Percentiles rank a stretch among this genome's conserved stretches.
These are phyloP conservation scores for Myrmaecium sp. DNA, from an alignment of 2,329 filamentous ascomycete genomes.

Conservation along the genomic window DNA sequence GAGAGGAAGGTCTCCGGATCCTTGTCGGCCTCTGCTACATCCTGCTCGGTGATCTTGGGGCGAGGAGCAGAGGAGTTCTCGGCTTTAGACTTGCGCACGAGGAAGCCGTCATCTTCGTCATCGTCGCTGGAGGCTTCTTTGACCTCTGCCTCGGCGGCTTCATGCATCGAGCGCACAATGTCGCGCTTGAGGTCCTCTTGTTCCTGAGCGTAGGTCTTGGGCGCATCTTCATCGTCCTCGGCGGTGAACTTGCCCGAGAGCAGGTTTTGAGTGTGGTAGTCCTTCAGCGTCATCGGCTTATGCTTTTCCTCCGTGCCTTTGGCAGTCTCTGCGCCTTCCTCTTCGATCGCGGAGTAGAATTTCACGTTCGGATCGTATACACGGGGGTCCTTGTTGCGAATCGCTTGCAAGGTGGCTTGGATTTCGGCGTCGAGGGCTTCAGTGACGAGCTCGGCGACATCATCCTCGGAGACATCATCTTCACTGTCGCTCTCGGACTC, in stretches of 20 bases:
- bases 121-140: constrained; percentile 27
- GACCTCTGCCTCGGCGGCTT: constrained; percentile 29
- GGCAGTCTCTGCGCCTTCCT: constrained; percentile 22
- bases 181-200: constrained; percentile 67
- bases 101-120: constrained; percentile 52
- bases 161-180: constrained; percentile 67
- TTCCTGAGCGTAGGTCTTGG: constrained; percentile 70
- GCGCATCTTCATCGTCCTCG: constrained; percentile 39
- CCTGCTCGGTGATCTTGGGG: constrained; percentile 29
- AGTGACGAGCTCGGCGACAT: constrained; percentile 74
- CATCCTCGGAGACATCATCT: constrained; percentile 61
- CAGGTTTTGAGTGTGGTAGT: constrained; percentile 89
- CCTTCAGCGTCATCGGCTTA: constrained; percentile 69
- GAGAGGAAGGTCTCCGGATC: constrained; percentile 87
- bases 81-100: constrained; percentile 47
- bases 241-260: constrained; percentile 50
- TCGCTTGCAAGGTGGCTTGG: constrained; percentile 68
- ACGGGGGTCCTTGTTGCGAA: constrained; percentile 76
- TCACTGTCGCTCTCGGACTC: too few relatives aligned
- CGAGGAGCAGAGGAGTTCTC: constrained; percentile 9
- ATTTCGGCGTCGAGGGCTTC: constrained; percentile 76
- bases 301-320: constrained; percentile 42
- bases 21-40: constrained; percentile 61
- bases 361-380: constrained; percentile 68
- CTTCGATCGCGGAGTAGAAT: constrained; percentile 57